phyloP scores from a whole-genome alignment of 805 yeast genomes.

The Naumovozyma baii region DNA sequence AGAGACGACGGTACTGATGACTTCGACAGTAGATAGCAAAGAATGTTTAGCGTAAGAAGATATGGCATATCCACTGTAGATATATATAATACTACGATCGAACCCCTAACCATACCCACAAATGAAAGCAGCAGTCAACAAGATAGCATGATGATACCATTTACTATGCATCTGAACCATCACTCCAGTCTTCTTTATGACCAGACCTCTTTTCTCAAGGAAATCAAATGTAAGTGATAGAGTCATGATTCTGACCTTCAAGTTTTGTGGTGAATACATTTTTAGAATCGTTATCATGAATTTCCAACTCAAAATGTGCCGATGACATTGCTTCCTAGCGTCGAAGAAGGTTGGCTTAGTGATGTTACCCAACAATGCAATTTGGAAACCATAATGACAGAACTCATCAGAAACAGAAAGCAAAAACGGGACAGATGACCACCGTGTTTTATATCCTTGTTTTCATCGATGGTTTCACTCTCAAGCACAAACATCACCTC shows the following conservation, averaged over 20 bases:
- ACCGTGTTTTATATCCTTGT: too few species aligned
- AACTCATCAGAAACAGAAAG: too few species aligned
- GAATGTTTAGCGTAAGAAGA: constrained; percentile 41
- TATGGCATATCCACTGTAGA: constrained; percentile 43
- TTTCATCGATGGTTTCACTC: too few species aligned
- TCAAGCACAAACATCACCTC: too few species aligned
- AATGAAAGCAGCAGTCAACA: constrained; percentile 38
- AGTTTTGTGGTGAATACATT: background rate
- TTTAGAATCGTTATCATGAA: background rate
- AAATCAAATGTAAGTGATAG: background rate
- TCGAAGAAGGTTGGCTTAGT: too few species aligned
- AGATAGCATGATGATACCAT: constrained; percentile 27
- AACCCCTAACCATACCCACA: constrained; percentile 48
- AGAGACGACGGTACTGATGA: constrained; percentile 42
- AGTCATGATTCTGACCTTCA: background rate
- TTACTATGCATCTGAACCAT: constrained; percentile 37
- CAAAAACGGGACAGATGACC: too few species aligned
- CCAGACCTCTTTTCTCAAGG: constrained; percentile 29
- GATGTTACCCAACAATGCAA: too few species aligned
- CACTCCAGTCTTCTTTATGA: constrained; percentile 42
- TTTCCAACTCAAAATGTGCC: background rate
- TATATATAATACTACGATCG: constrained; percentile 41
- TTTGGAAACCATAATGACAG: too few species aligned
- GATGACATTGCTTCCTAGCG: background rate
- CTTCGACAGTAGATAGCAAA: constrained; percentile 41